phyloP scores from a whole-genome alignment of 805 yeast species.

The Cyberlindnera mrakii region DNA sequence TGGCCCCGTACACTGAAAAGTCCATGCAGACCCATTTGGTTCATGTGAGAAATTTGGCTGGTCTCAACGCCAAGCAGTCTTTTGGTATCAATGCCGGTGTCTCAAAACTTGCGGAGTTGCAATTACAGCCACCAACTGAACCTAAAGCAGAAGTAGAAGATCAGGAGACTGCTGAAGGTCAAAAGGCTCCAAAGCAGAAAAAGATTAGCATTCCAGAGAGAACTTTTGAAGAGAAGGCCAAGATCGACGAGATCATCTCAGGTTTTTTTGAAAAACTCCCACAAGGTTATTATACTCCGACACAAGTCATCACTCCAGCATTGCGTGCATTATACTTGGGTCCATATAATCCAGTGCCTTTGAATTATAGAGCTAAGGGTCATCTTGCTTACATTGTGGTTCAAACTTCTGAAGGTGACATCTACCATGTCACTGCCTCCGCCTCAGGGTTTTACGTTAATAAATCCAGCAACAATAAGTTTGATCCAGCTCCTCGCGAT shows the following conservation, averaged over 20 bases:
- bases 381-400: slow-evolving; percentile 72
- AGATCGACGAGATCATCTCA: slow-evolving; percentile 14
- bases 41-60: slow-evolving; percentile 56
- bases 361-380: slow-evolving; percentile 57
- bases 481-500: slow-evolving; percentile 56
- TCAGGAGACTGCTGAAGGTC: slow-evolving; percentile 1
- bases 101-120: slow-evolving; percentile 38
- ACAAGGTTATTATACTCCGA: slow-evolving; percentile 16
- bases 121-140: slow-evolving; percentile 26
- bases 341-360: slow-evolving; percentile 82
- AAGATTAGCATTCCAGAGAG: slow-evolving; percentile 17
- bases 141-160: slow-evolving; percentile 11
- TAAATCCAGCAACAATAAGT: slow-evolving; percentile 57
- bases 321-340: slow-evolving; percentile 63
- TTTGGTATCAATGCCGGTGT: slow-evolving; percentile 40
- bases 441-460: slow-evolving; percentile 76
- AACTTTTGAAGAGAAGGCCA: slow-evolving; percentile 20
- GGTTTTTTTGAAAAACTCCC: slow-evolving; percentile 17
- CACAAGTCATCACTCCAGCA: slow-evolving; percentile 26
- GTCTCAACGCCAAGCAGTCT: slow-evolving; percentile 35
- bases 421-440: slow-evolving; percentile 71
- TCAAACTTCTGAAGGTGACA: slow-evolving; percentile 77
- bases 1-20: slow-evolving; percentile 54
- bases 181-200: slow-evolving; percentile 2
- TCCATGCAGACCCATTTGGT: slow-evolving; percentile 56